These are phyloP conservation scores for Beta macrorhiza DNA, from an alignment of 179 eudicot genomes.

Conservation along the genomic window DNA sequence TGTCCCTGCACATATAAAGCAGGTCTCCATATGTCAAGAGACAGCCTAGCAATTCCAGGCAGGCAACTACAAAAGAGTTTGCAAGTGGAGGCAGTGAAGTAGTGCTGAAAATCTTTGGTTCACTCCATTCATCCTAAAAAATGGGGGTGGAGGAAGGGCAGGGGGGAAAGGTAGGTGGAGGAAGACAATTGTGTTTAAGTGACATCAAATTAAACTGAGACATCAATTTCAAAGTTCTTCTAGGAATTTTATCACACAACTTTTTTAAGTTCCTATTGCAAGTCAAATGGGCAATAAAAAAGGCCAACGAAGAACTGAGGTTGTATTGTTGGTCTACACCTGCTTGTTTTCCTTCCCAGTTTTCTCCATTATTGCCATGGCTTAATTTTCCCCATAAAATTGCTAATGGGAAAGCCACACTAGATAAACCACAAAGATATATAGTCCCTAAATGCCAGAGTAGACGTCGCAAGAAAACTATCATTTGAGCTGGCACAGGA, in stretches of 20 bases:
- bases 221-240: no score
- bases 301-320: not conserved
- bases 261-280: not conserved
- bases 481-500: not conserved
- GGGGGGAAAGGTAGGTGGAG: not conserved
- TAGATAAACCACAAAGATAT: not conserved
- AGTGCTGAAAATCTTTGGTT: not conserved
- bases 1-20: not conserved
- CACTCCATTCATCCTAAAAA: not conserved
- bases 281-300: not conserved
- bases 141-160: no score
- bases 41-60: not conserved
- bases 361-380: not conserved
- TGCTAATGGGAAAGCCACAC: not conserved
- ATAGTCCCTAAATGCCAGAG: not conserved
- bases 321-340: not conserved
- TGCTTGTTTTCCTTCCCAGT: not conserved
- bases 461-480: not conserved
- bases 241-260: not conserved
- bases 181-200: not conserved
- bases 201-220: no score
- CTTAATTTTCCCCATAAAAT: not conserved
- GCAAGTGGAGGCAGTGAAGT: not conserved
- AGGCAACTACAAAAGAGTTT: not conserved
- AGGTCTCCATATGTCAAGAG: not conserved